A percentile compares a stretch with the other conserved stretches of the same genome.
Conservation (phyloP, 2,329 filamentous ascomycete genomes). For the Exophiala bonariae region DNA sequence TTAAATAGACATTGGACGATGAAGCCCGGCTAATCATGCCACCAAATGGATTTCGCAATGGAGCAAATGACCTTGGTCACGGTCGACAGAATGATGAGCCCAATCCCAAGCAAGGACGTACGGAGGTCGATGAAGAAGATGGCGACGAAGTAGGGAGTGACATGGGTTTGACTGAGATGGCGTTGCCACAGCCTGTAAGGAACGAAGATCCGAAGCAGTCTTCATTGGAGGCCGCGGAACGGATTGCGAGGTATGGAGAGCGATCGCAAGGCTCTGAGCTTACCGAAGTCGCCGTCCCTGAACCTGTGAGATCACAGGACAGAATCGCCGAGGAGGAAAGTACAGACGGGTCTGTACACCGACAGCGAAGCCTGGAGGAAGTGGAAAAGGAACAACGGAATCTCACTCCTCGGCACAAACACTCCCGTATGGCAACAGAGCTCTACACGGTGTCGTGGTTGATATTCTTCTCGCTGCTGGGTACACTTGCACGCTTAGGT, state of each 20-base stretch:
- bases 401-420: not conserved
- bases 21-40: no score
- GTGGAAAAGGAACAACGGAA: slow-evolving; percentile 3
- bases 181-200: slow-evolving; percentile 6
- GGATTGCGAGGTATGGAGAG: slow-evolving; percentile 8
- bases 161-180: slow-evolving; percentile 11
- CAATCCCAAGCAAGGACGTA: not conserved
- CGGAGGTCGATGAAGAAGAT: not conserved
- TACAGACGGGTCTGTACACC: not conserved
- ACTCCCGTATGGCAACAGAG: slow-evolving; percentile 7
- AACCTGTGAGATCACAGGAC: slow-evolving; percentile 1
- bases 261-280: slow-evolving; percentile 3
- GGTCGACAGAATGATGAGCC: not conserved
- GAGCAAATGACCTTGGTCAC: no score
- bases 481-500: slow-evolving; percentile 76
- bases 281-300: slow-evolving; percentile 9
- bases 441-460: slow-evolving; percentile 67
- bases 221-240: slow-evolving; percentile 7
- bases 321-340: slow-evolving; percentile 14
- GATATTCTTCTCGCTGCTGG: slow-evolving; percentile 75
- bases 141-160: not conserved
- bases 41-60: no score
- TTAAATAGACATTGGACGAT: no score
- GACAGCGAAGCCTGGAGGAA: slow-evolving; percentile 11
- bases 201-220: slow-evolving; percentile 1